A percentile compares a stretch with the other conserved stretches of the same genome.
phyloP scores from a whole-genome alignment of 208 protist species.

The Leishmania tropica region DNA sequence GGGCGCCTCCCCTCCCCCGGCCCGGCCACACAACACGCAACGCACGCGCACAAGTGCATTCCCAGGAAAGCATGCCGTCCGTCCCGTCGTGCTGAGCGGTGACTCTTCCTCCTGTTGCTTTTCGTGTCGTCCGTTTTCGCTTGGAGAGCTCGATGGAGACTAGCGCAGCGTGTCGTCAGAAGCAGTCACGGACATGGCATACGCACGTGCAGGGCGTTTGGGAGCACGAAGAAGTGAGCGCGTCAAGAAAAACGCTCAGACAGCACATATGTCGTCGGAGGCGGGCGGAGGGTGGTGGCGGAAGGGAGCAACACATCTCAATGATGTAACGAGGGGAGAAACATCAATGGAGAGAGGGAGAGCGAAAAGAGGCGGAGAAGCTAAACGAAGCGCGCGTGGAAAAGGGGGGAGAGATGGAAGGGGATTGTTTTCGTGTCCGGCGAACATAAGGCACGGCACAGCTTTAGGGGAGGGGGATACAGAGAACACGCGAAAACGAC shows the following conservation, averaged over 20 bases:
- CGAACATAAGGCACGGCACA: no score
- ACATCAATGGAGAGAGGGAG: not conserved
- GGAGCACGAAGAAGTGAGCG: not conserved
- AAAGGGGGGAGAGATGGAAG: not conserved
- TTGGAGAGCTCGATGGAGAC: no score
- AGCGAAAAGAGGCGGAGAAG: not conserved
- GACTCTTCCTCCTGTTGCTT: no score
- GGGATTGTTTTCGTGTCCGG: no score
- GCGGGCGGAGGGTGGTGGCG: not conserved
- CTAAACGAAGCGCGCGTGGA: not conserved
- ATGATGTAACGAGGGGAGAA: not conserved
- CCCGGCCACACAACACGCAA: no score
- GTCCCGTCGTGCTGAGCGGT: not conserved
- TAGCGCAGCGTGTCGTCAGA: not conserved
- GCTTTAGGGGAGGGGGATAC: not conserved
- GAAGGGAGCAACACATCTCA: not conserved
- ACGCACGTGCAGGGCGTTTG: not conserved
- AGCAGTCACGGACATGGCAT: not conserved
- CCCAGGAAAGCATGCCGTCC: not conserved
- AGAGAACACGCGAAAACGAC: not conserved
- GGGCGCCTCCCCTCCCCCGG: no score
- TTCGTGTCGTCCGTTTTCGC: no score
- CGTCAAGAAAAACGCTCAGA: not conserved
- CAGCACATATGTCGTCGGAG: not conserved
- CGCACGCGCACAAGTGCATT: not conserved